phyloP scores from a whole-genome alignment of 257 asterid species.

The Catharanthus roseus region DNA sequence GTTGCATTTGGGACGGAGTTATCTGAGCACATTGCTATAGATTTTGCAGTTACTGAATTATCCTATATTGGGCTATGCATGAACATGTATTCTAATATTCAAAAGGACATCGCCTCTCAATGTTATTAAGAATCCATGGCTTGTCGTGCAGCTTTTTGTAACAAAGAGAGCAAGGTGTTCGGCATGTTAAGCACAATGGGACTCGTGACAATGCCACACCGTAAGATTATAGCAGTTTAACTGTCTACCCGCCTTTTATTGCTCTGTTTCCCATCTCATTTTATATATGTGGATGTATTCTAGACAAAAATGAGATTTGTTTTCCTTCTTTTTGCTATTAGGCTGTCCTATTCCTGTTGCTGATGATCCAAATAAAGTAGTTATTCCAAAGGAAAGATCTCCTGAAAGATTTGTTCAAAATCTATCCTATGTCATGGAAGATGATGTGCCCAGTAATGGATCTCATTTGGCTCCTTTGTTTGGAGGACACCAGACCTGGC shows the following conservation, averaged over 20 bases:
- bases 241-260: neutral
- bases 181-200: constrained; percentile 75
- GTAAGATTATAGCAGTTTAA: constrained; percentile 39
- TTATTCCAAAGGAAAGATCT: constrained; percentile 53
- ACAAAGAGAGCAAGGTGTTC: constrained; percentile 80
- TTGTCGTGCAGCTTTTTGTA: constrained; percentile 73
- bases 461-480: constrained; percentile 69
- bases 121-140: neutral
- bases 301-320: neutral
- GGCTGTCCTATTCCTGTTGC: constrained; percentile 84
- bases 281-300: neutral
- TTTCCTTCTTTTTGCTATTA: constrained; percentile 20
- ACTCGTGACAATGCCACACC: constrained; percentile 72
- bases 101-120: neutral
- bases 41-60: neutral
- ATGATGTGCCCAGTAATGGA: constrained; percentile 38
- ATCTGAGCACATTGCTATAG: neutral
- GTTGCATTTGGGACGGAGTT: neutral
- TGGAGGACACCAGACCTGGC: constrained; percentile 86
- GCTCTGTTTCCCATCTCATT: neutral
- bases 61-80: neutral
- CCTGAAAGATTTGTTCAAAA: constrained; percentile 47
- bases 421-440: constrained; percentile 65
- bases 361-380: constrained; percentile 48
- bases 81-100: neutral